Conservation (phyloP, 2,329 filamentous ascomycete species). For the Cryphonectria nitschkei region DNA sequence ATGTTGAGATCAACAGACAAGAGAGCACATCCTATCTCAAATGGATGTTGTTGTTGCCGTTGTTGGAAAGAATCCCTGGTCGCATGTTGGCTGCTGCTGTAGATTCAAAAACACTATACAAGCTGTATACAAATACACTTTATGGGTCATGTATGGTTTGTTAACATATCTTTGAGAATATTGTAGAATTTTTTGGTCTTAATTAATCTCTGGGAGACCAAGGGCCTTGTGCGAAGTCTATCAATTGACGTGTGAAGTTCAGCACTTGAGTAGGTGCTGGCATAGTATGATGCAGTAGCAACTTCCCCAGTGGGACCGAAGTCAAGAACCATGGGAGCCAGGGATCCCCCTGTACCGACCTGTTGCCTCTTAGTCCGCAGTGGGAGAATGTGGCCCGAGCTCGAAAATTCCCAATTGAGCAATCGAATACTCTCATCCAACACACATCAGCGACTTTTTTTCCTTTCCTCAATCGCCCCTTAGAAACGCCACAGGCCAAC, state of each 20-base stretch:
- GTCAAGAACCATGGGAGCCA: background rate
- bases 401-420: slow-evolving; percentile 29
- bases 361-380: background rate
- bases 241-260: background rate
- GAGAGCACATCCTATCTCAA: background rate
- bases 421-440: background rate
- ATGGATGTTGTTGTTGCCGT: no score
- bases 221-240: background rate
- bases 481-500: background rate
- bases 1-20: background rate
- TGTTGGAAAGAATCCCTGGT: background rate
- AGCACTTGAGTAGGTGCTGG: no score
- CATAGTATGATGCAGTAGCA: background rate
- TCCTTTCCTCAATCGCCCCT: background rate
- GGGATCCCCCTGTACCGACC: background rate
- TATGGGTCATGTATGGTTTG: background rate
- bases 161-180: no score
- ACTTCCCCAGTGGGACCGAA: background rate
- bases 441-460: slow-evolving; percentile 10
- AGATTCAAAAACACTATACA: no score
- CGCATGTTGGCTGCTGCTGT: background rate
- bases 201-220: background rate
- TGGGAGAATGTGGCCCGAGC: slow-evolving; percentile 23
- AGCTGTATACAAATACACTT: background rate
- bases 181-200: background rate